These are phyloP conservation scores for Pilasporangium apinafurcum DNA, from an alignment of 352 stramenopile genomes.

Conservation along the genomic window DNA sequence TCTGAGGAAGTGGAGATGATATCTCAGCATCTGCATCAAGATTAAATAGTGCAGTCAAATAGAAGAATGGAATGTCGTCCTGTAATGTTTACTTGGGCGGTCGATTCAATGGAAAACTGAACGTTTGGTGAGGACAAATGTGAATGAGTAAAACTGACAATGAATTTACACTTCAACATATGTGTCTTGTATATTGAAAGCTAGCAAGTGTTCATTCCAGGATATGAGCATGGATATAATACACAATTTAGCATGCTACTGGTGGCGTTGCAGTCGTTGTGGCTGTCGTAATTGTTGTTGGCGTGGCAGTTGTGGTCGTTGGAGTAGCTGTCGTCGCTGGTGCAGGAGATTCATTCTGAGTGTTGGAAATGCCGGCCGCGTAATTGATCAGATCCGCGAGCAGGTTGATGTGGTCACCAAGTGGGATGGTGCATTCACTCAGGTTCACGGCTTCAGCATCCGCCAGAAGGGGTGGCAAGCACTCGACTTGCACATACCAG, in stretches of 20 bases:
- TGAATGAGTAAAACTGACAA: too few relatives aligned
- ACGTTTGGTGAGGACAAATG: too few relatives aligned
- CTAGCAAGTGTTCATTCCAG: too few relatives aligned
- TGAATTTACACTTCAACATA: too few relatives aligned
- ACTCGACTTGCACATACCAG: slow-evolving; percentile 12
- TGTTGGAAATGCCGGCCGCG: slow-evolving; percentile 9
- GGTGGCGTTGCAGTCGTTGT: slow-evolving; percentile 4
- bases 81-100: too few relatives aligned
- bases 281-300: slow-evolving; percentile 1
- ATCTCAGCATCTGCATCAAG: too few relatives aligned
- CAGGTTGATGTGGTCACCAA: slow-evolving; percentile 19
- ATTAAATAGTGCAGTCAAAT: neutral
- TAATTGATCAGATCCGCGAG: slow-evolving; percentile 15
- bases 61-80: neutral
- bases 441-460: slow-evolving; percentile 13
- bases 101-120: too few relatives aligned
- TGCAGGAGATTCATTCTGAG: neutral
- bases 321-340: slow-evolving; percentile 5
- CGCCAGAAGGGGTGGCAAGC: slow-evolving; percentile 9
- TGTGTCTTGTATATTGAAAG: too few relatives aligned
- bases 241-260: too few relatives aligned
- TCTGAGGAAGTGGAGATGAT: too few relatives aligned
- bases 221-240: too few relatives aligned
- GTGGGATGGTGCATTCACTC: slow-evolving; percentile 14
- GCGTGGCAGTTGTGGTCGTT: slow-evolving; percentile 10